Percentiles rank a stretch among this genome's conserved stretches.
Evolutionary conservation across 169 alveolate genomes (phyloP).

Genomic region (Besnoitia besnoiti): DNA sequence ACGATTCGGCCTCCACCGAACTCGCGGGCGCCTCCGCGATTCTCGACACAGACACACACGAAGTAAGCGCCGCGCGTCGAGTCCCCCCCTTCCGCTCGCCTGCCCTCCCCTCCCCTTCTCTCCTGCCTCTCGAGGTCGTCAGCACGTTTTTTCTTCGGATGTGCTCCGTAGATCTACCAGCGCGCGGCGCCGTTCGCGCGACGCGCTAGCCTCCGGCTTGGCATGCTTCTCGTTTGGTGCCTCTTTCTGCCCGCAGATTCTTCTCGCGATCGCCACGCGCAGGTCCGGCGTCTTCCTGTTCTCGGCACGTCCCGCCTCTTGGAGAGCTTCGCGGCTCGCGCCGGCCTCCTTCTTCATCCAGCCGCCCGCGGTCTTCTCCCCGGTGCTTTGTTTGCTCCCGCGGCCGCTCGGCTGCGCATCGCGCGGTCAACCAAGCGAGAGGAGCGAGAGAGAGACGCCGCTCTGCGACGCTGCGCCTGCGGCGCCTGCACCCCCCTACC

Average conservation of each 20-base stretch:
- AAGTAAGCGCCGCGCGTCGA: no score
- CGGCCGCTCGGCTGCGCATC: neutral
- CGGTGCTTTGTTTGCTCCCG: neutral
- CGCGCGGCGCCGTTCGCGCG: no score
- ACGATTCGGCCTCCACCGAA: neutral
- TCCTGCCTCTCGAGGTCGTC: no score
- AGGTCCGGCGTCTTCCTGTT: neutral
- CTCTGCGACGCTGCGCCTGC: no score
- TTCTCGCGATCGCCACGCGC: neutral
- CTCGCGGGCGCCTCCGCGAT: neutral
- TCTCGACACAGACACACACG: neutral
- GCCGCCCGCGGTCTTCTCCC: neutral
- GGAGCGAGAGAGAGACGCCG: neutral
- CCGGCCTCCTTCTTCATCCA: neutral
- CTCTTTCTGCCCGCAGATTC: neutral
- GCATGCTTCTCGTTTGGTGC: neutral
- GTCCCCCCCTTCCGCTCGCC: neutral
- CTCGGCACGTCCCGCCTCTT: no score
- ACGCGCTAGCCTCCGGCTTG: neutral
- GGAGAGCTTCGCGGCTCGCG: no score
- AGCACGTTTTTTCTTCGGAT: no score
- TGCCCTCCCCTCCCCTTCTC: neutral
- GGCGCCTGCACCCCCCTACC: no score
- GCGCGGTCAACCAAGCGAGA: neutral
- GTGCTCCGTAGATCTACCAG: no score